Conservation (phyloP, 257 asterid genomes). For the Solanum pinnatisectum region DNA sequence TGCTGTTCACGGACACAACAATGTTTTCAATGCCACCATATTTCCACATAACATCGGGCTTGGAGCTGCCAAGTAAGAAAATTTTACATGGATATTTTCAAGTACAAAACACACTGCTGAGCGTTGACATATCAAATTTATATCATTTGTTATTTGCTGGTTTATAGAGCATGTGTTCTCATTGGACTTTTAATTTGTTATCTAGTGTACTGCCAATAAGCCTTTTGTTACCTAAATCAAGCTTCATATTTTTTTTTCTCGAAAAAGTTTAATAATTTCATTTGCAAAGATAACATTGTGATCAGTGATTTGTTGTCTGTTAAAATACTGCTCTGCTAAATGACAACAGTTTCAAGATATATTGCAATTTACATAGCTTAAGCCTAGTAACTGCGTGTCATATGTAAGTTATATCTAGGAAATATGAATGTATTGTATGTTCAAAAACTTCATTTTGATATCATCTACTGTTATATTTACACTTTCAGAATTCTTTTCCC, state of each 20-base stretch:
- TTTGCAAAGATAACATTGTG: not conserved
- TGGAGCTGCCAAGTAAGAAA: constrained; percentile 72
- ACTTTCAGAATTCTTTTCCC: not conserved
- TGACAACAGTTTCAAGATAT: not conserved
- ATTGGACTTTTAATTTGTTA: not conserved
- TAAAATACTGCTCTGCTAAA: not conserved
- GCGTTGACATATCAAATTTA: not conserved
- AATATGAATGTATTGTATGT: not conserved
- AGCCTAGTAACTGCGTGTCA: not conserved
- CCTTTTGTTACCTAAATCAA: not conserved
- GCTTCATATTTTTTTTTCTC: not conserved
- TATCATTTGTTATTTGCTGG: not conserved
- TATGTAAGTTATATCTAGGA: not conserved
- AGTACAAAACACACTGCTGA: not conserved
- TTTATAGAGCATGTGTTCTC: not conserved
- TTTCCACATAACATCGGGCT: constrained; percentile 88
- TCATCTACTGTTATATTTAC: not conserved
- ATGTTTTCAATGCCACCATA: constrained; percentile 70
- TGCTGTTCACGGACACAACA: constrained; percentile 88
- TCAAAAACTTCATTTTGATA: not conserved
- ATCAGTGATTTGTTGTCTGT: not conserved
- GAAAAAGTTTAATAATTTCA: not conserved
- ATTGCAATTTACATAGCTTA: not conserved
- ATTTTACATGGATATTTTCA: not conserved
- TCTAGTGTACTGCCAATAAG: not conserved